Evolutionary conservation across 1,284 basidiomycete species (phyloP), one percentile per base, ranked within the genome.

Genomic region (Abortiporus biennis): DNA sequence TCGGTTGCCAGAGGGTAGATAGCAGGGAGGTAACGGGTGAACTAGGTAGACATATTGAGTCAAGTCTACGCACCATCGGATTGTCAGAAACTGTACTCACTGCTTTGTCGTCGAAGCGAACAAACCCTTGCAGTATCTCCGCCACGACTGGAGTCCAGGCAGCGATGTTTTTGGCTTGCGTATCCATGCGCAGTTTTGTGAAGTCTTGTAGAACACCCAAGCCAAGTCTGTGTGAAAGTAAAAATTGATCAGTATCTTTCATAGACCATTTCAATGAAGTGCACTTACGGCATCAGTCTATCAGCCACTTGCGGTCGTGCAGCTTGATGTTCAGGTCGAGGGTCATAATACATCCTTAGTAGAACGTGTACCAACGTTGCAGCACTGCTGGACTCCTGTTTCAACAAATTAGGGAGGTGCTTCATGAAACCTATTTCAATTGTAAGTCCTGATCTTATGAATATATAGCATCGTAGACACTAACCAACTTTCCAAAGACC

Each of bases 141-240:
- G 85, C 85, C 12, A 98, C 87, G 20, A 99, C 96, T 9, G 96
- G 96, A 21, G 91, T 96, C 96, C 96, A 99, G 0, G 97, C 95
- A 8, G 83, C 67, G 47, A 99, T 95, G 59, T 98, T 99, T 63
- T 98, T 91, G 38, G 83, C 83, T 66, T 99, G 95, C 2, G 85
- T 92, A 51, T 98, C 95, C 2, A 85, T 66, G 45, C 91, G 89
- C 40, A 99, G 72, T 50, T 88, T 89, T 56, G 86, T 89, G 65
- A 92, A 99, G 62, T 95, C 92, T 50, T 84, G 79, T 40, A 98
- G 70, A 23, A 99, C 90, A 21, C 90, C 91, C 33, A 93, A 72
- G n/a, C 88, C 89, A 45, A 99, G 74, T 36, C 92, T 94, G 50
- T 9, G 42, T 43, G 44, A 43, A 44, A 43, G 41, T 40, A 33